Base-by-base conservation (phyloP, 2,329 filamentous ascomycete genomes). In the Aspergillus sp. region DNA sequence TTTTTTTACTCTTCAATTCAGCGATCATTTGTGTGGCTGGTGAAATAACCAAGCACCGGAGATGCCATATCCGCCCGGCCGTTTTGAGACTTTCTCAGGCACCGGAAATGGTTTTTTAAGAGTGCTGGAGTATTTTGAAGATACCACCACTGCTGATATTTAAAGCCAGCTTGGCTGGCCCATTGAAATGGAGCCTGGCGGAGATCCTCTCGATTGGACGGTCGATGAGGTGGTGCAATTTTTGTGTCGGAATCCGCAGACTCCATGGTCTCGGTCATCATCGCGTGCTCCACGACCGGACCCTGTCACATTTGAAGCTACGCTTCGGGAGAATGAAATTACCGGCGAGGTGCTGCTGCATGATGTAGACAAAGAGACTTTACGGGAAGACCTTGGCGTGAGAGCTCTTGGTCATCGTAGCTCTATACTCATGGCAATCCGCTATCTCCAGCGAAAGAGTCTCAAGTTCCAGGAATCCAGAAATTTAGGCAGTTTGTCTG, bases 191-290 rank as follows among this genome's bases (percentile, higher is more conserved):
- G 56, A 65, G 19, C 56, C 63, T 25, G 63, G 74, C 51, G 72
- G 74, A 15, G 91, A 96, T 75, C 91, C 92, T n/a, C 89, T 88
- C 74, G 70, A 83, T 57, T 96, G 92, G 92, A 83, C 84, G 38
- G 81, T 88, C 32, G 86, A 89, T 39, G 82, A 87, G 38, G 85
- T 96, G 10, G 83, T 90, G 9, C 72, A 80, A 15, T 87, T 89
- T 69, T 80, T 96, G 3, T 91, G 88, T 70, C 80, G 83, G 21
- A 69, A 79, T 2, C 70, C 79, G 3, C 79, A 79, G 51, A 81
- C 84, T 9, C 70, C 73, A 55, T 79, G 78, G 76, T 69, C 72
- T 9, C 65, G 66, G 19, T 73, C 70, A 15, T 62, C 66, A n/a
- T 60, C 66, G 10, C 66, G 67, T 6, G 62, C 67, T 15, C 70